Evolutionary conservation across 139 green algal species (phyloP).

Genomic region (Deuterostichococcus epilithicus): DNA sequence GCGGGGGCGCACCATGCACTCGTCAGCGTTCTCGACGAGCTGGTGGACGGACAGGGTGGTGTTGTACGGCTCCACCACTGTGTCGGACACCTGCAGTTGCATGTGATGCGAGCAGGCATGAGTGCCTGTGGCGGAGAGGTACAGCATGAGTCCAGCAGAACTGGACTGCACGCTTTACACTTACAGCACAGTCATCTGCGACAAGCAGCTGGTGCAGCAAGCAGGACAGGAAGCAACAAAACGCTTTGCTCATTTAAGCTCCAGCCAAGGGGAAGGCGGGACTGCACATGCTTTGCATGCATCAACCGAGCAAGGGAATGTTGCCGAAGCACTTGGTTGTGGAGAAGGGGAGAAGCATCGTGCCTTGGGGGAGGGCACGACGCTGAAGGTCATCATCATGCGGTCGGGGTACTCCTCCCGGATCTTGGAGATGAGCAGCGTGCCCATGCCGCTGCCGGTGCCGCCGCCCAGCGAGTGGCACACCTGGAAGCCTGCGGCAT

Average conservation of each 20-base stretch:
- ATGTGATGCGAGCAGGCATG: too few species aligned
- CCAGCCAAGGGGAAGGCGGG: too few species aligned
- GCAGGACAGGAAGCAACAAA: too few species aligned
- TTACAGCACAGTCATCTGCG: too few species aligned
- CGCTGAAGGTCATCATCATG: slow-evolving; percentile 40
- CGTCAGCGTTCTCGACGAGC: slow-evolving; percentile 93
- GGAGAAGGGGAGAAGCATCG: neutral
- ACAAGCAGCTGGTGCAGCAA: too few species aligned
- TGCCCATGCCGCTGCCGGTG: slow-evolving; percentile 95
- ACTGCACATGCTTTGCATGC: too few species aligned
- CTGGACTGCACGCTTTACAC: too few species aligned
- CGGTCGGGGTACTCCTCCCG: slow-evolving; percentile 85
- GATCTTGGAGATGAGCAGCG: slow-evolving; percentile 90
- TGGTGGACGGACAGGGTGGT: slow-evolving; percentile 85
- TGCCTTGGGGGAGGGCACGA: slow-evolving; percentile 67
- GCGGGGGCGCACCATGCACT: slow-evolving; percentile 92
- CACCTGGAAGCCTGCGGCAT: slow-evolving; percentile 85
- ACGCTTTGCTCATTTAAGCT: too few species aligned
- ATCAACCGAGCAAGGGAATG: too few species aligned
- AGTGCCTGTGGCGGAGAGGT: too few species aligned
- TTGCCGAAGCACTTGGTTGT: too few species aligned
- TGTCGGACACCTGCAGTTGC: slow-evolving; percentile 72
- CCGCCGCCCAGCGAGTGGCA: slow-evolving; percentile 94
- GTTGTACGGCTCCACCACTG: slow-evolving; percentile 89
- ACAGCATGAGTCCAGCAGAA: too few species aligned